Percentiles rank a stretch among this genome's conserved stretches.
These are phyloP conservation scores for Annulohypoxylon nitens DNA, from an alignment of 495 filamentous ascomycete genomes.

Conservation along the genomic window DNA sequence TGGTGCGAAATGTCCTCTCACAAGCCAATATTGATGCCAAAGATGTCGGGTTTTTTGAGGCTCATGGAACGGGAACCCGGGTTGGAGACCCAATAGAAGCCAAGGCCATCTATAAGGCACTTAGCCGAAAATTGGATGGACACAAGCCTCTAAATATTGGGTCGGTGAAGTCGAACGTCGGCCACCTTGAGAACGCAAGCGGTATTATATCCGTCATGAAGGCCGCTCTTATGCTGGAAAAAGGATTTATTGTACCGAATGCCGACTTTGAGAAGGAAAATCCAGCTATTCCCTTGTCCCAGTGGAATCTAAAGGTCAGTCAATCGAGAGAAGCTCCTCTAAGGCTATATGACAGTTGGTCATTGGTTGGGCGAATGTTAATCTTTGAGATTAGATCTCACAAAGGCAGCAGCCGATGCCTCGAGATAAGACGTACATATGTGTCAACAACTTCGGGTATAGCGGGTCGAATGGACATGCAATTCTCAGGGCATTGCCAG, in stretches of 20 bases:
- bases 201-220: conserved; percentile 71
- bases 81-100: conserved; percentile 63
- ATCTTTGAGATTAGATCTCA: conserved; percentile 43
- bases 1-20: conserved; percentile 38
- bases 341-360: background rate
- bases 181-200: conserved; percentile 68
- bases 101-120: conserved; percentile 54
- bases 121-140: conserved; percentile 50
- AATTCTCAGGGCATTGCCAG: conserved; percentile 36
- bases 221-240: conserved; percentile 67
- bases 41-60: conserved; percentile 55
- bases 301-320: conserved; percentile 60
- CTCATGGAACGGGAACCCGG: conserved; percentile 53
- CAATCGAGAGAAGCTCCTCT: background rate
- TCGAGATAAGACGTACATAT: conserved; percentile 55
- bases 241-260: conserved; percentile 62
- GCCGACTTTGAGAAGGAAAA: conserved; percentile 67
- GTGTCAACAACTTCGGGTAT: conserved; percentile 61
- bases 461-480: conserved; percentile 48
- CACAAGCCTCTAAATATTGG: conserved; percentile 62
- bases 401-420: conserved; percentile 53
- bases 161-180: conserved; percentile 70
- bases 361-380: background rate
- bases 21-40: conserved; percentile 56
- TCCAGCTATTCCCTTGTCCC: conserved; percentile 61